Conservation (phyloP, 768 basidiomycete species). For the Candolleomyces aberdarensis region DNA sequence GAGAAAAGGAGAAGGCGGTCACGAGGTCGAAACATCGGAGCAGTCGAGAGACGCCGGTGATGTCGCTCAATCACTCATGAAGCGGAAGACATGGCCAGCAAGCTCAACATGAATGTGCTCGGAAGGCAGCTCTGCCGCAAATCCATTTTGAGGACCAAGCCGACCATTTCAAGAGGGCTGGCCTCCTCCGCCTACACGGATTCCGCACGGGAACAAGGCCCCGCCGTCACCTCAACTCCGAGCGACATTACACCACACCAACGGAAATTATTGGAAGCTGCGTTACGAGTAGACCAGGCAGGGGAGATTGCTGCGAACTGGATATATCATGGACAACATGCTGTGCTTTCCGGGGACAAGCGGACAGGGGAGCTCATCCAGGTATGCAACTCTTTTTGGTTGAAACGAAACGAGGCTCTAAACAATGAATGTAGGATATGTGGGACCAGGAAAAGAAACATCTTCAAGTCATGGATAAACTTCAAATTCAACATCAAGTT, state of each 20-base stretch:
- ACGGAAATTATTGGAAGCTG: slow-evolving; percentile 52
- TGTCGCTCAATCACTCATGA: neutral
- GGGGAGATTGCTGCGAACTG: slow-evolving; percentile 96
- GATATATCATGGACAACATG: slow-evolving; percentile 89
- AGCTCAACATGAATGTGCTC: neutral
- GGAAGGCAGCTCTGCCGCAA: neutral
- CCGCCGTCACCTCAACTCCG: slow-evolving; percentile 56
- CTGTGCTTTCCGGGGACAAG: slow-evolving; percentile 61
- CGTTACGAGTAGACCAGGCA: slow-evolving; percentile 90
- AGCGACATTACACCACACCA: slow-evolving; percentile 45
- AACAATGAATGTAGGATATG: slow-evolving; percentile 66
- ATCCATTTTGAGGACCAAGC: neutral
- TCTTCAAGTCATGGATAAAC: slow-evolving; percentile 77
- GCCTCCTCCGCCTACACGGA: slow-evolving; percentile 52
- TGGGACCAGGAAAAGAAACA: slow-evolving; percentile 97
- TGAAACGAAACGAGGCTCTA: neutral
- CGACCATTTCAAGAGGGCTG: neutral
- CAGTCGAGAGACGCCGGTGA: neutral
- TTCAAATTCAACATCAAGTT: slow-evolving; percentile 79
- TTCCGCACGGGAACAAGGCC: slow-evolving; percentile 27
- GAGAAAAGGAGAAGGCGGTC: neutral
- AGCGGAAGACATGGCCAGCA: neutral
- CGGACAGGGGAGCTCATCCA: slow-evolving; percentile 66
- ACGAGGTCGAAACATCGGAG: neutral
- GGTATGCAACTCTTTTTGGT: slow-evolving; percentile 37